Percentiles rank a stretch among this genome's conserved stretches.
These are phyloP conservation scores for Acer campestre DNA, from an alignment of 345 rosid species.

Conservation along the genomic window DNA sequence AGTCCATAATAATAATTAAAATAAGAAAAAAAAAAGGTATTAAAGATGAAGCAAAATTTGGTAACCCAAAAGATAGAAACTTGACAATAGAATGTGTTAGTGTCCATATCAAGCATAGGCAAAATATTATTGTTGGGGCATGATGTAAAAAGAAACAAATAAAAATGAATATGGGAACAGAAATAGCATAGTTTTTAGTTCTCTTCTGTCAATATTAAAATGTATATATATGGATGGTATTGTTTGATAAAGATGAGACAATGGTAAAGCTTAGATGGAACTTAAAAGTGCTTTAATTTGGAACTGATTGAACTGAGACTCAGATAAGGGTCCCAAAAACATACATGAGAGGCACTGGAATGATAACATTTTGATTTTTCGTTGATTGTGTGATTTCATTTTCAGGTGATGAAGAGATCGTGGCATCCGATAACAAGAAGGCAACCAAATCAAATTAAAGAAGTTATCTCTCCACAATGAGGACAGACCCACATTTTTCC, in stretches of 20 bases:
- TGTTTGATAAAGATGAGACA: slow-evolving; percentile 12
- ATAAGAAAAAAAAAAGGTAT: neutral
- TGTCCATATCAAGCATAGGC: neutral
- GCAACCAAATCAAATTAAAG: neutral
- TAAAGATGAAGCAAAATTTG: too few species aligned
- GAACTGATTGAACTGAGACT: neutral
- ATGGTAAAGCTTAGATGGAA: neutral
- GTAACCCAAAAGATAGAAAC: neutral
- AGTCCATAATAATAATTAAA: too few species aligned
- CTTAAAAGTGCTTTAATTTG: neutral
- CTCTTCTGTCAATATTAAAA: neutral
- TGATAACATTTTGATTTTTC: slow-evolving; percentile 7
- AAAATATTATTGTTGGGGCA: neutral
- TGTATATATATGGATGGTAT: neutral
- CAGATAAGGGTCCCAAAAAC: neutral
- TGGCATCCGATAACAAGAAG: neutral
- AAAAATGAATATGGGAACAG: slow-evolving; percentile 12
- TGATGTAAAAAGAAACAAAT: neutral
- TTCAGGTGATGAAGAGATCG: neutral
- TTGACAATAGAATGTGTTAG: neutral
- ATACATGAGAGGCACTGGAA: neutral
- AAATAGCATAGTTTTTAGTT: neutral
- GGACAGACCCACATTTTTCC: neutral
- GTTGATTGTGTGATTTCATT: neutral
- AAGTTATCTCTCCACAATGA: neutral